Evolutionary conservation across 345 rosid genomes (phyloP).

Genomic region (Alliaria petiolata): DNA sequence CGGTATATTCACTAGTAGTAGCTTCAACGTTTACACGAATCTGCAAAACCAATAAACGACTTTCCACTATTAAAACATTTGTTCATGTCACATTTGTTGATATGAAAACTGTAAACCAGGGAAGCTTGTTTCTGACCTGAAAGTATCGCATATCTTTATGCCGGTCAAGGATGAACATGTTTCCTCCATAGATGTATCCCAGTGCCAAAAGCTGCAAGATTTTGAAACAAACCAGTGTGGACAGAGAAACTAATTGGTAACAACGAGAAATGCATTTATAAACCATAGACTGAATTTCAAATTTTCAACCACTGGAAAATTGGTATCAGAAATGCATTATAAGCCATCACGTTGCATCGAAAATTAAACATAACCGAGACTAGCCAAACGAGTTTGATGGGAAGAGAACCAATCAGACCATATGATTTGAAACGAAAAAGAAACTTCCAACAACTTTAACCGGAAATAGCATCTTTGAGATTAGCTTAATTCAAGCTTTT

Average conservation of each 20-base stretch:
- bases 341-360: too few relatives aligned
- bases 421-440: too few relatives aligned
- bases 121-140: slow-evolving; percentile 41
- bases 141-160: slow-evolving; percentile 49
- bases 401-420: too few relatives aligned
- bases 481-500: not conserved
- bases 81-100: not conserved
- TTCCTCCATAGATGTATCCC: slow-evolving; percentile 80
- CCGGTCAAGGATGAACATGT: slow-evolving; percentile 48
- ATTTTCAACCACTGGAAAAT: too few relatives aligned
- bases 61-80: not conserved
- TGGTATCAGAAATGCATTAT: too few relatives aligned
- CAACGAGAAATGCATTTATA: too few relatives aligned
- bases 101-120: not conserved
- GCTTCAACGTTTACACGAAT: slow-evolving; percentile 55
- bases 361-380: too few relatives aligned
- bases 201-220: slow-evolving; percentile 64
- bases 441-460: not conserved
- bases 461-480: not conserved
- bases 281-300: too few relatives aligned
- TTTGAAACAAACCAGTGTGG: not conserved
- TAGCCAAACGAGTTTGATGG: not conserved
- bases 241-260: not conserved
- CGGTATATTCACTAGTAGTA: slow-evolving; percentile 32
- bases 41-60: slow-evolving; percentile 36